Percentiles rank a stretch among this genome's conserved stretches.
Evolutionary conservation across 495 filamentous ascomycete genomes (phyloP).

Genomic region (Podospora anserina): DNA sequence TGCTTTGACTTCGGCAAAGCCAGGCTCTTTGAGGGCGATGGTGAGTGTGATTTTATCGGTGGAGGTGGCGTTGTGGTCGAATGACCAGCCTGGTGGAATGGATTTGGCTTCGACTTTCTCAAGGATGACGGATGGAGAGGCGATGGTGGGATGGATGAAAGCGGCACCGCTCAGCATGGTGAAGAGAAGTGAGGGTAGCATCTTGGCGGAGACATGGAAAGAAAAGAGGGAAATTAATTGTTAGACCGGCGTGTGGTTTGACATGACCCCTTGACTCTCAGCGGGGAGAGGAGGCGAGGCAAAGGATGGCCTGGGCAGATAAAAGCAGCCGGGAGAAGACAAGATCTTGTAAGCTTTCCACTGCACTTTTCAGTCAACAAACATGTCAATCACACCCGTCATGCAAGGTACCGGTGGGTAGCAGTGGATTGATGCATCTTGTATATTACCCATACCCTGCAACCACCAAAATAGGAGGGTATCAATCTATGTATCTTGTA

Average conservation of each 20-base stretch:
- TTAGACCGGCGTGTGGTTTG: neutral
- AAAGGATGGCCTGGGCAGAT: neutral
- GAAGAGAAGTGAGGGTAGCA: constrained; percentile 15
- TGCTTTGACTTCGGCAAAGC: constrained; percentile 36
- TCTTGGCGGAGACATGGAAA: constrained; percentile 8
- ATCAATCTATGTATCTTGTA: neutral
- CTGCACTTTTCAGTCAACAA: neutral
- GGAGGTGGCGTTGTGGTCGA: constrained; percentile 22
- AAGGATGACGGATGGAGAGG: constrained; percentile 22
- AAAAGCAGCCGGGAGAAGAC: neutral
- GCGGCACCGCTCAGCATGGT: constrained; percentile 22
- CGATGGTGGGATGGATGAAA: constrained; percentile 17
- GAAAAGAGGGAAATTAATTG: neutral
- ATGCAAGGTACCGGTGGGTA: neutral
- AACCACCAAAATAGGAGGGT: neutral
- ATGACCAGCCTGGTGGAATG: constrained; percentile 26
- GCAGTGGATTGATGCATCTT: neutral
- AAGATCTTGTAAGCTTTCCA: neutral
- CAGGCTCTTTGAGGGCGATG: constrained; percentile 38
- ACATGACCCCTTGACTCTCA: neutral
- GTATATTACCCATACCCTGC: neutral
- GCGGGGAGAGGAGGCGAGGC: neutral
- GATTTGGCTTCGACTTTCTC: constrained; percentile 19
- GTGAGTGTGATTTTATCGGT: constrained; percentile 33
- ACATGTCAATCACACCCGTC: neutral